Evolutionary conservation across 2,329 filamentous ascomycete genomes (phyloP).

Genomic region (Annulohypoxylon truncatum): DNA sequence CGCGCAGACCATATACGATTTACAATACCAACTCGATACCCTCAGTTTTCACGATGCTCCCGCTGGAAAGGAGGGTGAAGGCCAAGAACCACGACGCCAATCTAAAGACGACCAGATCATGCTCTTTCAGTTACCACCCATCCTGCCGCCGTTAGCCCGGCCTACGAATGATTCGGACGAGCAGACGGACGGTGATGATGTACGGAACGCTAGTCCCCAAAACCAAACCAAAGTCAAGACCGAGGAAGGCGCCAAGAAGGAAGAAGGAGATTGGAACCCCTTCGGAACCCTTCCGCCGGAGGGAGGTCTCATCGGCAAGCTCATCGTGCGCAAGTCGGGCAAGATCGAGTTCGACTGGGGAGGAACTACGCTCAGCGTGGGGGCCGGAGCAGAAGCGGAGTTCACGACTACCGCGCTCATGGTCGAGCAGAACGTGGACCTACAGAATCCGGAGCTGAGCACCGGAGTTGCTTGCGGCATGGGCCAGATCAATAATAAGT

Average conservation of each 20-base stretch:
- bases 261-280: conserved; percentile 44
- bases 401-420: conserved; percentile 71
- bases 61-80: conserved; percentile 31
- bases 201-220: conserved; percentile 26
- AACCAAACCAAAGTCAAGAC: conserved; percentile 43
- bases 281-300: conserved; percentile 57
- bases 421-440: conserved; percentile 64
- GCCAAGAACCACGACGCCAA: conserved; percentile 25
- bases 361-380: conserved; percentile 66
- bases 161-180: conserved; percentile 36
- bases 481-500: conserved; percentile 72
- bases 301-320: conserved; percentile 69
- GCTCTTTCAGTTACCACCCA: conserved; percentile 73
- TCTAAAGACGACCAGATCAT: conserved; percentile 67
- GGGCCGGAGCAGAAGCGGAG: conserved; percentile 61
- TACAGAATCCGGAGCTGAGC: conserved; percentile 57
- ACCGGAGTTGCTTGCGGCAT: conserved; percentile 68
- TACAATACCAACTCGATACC: conserved; percentile 49
- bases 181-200: conserved; percentile 30
- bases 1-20: conserved; percentile 43
- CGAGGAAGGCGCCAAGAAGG: conserved; percentile 43
- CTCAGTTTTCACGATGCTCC: conserved; percentile 47
- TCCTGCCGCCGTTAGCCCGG: conserved; percentile 67
- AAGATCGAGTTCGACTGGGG: conserved; percentile 73
- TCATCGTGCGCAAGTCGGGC: conserved; percentile 71